Evolutionary conservation across 257 asterid species (phyloP).

Genomic region (Fraxinus pennsylvanica): DNA sequence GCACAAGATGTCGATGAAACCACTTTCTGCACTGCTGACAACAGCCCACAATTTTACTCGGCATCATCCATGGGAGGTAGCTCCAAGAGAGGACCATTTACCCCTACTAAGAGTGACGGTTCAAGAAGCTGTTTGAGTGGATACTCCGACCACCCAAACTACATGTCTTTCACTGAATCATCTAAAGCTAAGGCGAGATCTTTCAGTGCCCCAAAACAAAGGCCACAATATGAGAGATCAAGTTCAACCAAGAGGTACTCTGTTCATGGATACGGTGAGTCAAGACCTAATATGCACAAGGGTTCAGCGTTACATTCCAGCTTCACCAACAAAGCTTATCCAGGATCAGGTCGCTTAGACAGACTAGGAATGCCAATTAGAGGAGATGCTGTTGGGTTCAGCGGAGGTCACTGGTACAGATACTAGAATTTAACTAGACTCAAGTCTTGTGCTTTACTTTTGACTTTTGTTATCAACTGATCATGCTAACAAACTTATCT

Average conservation of each 20-base stretch:
- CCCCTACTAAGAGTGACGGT: slow-evolving; percentile 76
- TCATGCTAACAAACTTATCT: slow-evolving; percentile 21
- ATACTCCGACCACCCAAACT: slow-evolving; percentile 67
- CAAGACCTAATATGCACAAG: slow-evolving; percentile 39
- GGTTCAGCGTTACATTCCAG: slow-evolving; percentile 40
- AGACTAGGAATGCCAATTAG: slow-evolving; percentile 69
- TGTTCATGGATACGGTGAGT: slow-evolving; percentile 48
- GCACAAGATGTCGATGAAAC: slow-evolving; percentile 38
- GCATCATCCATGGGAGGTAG: slow-evolving; percentile 51
- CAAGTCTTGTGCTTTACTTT: not conserved
- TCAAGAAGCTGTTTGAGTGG: slow-evolving; percentile 64
- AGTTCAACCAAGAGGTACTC: slow-evolving; percentile 69
- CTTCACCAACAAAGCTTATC: slow-evolving; percentile 63
- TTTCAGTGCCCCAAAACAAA: slow-evolving; percentile 80
- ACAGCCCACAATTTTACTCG: slow-evolving; percentile 55
- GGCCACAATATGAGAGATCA: slow-evolving; percentile 66
- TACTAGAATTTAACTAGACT: slow-evolving; percentile 28
- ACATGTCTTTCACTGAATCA: slow-evolving; percentile 84
- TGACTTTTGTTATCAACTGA: not conserved
- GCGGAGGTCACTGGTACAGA: slow-evolving; percentile 57
- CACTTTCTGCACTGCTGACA: slow-evolving; percentile 54
- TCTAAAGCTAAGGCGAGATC: slow-evolving; percentile 84
- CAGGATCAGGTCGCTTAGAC: slow-evolving; percentile 79
- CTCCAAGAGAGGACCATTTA: slow-evolving; percentile 49
- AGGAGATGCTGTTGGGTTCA: slow-evolving; percentile 46